phyloP scores from a whole-genome alignment of 805 yeast species.

The Cyberlindnera misumaiensis region DNA sequence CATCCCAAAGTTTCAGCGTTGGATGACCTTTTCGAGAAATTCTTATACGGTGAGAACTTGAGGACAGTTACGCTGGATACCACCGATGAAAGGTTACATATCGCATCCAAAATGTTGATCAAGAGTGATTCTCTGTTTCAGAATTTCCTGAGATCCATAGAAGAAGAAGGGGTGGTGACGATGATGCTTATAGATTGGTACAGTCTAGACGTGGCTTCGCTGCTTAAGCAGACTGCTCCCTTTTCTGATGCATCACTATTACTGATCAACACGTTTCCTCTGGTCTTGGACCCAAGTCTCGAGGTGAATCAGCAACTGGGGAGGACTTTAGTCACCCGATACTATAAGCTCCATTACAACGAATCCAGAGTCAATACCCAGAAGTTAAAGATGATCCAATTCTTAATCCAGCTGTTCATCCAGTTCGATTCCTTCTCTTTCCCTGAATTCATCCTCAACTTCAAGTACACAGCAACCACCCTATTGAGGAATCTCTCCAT shows the following conservation, averaged over 20 bases:
- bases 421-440: conserved; percentile 3
- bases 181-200: conserved; percentile 13
- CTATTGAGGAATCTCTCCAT: conserved; percentile 12
- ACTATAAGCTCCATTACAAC: conserved; percentile 3
- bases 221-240: conserved; percentile 1
- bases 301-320: not conserved
- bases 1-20: conserved; percentile 3
- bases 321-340: conserved; percentile 4
- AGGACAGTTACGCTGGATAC: conserved; percentile 1
- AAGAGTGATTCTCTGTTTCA: conserved; percentile 11
- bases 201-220: conserved; percentile 1
- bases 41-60: conserved; percentile 7
- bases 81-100: not conserved
- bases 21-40: conserved; percentile 6
- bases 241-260: not conserved
- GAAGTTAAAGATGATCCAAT: conserved; percentile 9
- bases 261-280: conserved; percentile 5
- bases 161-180: conserved; percentile 1
- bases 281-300: conserved; percentile 4
- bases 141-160: conserved; percentile 3
- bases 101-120: conserved; percentile 7
- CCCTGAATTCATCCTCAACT: conserved; percentile 6
- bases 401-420: conserved; percentile 6
- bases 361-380: not conserved
- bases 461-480: conserved; percentile 12